Evolutionary conservation across 73 alveolate species (phyloP).

Genomic region (Paramecium biaurelia): DNA sequence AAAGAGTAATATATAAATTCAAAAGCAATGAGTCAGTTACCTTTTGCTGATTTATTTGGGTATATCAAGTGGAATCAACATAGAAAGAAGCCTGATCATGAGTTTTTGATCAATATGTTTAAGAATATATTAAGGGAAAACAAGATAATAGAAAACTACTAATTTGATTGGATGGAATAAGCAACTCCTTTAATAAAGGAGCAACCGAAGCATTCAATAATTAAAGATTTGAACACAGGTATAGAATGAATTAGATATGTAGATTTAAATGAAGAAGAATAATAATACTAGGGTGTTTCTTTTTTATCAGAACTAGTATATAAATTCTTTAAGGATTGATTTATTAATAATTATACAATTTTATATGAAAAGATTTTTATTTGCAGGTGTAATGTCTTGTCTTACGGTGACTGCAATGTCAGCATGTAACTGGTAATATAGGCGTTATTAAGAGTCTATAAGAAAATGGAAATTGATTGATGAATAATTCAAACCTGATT

Average conservation of each 20-base stretch:
- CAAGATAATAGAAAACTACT: neutral
- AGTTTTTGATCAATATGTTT: neutral
- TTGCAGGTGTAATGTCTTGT: conserved; percentile 2
- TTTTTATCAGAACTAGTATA: neutral
- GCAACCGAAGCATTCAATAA: neutral
- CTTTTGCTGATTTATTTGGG: conserved; percentile 24
- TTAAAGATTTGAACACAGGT: neutral
- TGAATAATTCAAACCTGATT: conserved; percentile 16
- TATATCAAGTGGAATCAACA: neutral
- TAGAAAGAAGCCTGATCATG: neutral
- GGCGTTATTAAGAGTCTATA: conserved; percentile 50
- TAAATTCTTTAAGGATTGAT: neutral
- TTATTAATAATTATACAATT: neutral
- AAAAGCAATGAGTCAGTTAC: neutral
- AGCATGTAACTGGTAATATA: conserved; percentile 61
- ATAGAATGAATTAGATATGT: neutral
- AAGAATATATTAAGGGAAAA: neutral
- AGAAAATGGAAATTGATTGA: conserved; percentile 60
- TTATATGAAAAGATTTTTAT: conserved; percentile 6
- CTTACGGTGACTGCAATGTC: conserved; percentile 34
- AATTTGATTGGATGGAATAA: neutral
- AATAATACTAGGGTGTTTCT: neutral
- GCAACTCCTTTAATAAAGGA: neutral
- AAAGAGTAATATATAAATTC: neutral
- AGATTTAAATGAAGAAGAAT: neutral